Percentiles rank a stretch among this genome's conserved stretches.
These are phyloP conservation scores for Aspergillus sp. DNA, from an alignment of 2,329 filamentous ascomycete genomes.

Conservation along the genomic window DNA sequence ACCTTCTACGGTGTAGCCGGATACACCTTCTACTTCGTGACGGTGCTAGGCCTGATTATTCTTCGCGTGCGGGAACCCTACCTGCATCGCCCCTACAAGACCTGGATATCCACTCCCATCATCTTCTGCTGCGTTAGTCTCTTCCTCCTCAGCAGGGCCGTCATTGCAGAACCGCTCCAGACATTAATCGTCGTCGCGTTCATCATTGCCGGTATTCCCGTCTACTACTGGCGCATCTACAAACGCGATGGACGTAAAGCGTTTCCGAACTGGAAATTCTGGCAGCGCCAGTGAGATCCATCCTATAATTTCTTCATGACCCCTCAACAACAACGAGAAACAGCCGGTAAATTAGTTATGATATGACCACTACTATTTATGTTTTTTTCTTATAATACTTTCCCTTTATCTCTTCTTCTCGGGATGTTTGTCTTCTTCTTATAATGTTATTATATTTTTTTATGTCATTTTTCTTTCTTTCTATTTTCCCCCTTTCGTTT, in stretches of 20 bases:
- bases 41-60: constrained; percentile 89
- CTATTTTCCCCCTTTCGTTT: background rate
- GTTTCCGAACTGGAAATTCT: constrained; percentile 46
- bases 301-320: background rate
- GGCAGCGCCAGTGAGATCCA: constrained; percentile 33
- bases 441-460: background rate
- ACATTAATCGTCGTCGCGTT: constrained; percentile 85
- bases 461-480: background rate
- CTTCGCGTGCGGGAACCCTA: constrained; percentile 83
- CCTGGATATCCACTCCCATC: constrained; percentile 95
- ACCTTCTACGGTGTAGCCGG: constrained; percentile 98
- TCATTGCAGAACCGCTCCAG: constrained; percentile 89
- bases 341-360: background rate
- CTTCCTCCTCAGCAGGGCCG: constrained; percentile 82
- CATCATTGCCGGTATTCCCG: constrained; percentile 76
- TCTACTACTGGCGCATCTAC: constrained; percentile 85
- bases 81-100: constrained; percentile 87
- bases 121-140: constrained; percentile 98
- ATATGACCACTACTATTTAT: background rate
- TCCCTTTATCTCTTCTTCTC: background rate
- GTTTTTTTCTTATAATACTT: background rate
- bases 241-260: constrained; percentile 55
- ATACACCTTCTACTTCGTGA: constrained; percentile 96
- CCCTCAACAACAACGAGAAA: background rate
- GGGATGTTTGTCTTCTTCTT: background rate